Conservation (phyloP, 345 rosid species). For the Citrus reticulata region DNA sequence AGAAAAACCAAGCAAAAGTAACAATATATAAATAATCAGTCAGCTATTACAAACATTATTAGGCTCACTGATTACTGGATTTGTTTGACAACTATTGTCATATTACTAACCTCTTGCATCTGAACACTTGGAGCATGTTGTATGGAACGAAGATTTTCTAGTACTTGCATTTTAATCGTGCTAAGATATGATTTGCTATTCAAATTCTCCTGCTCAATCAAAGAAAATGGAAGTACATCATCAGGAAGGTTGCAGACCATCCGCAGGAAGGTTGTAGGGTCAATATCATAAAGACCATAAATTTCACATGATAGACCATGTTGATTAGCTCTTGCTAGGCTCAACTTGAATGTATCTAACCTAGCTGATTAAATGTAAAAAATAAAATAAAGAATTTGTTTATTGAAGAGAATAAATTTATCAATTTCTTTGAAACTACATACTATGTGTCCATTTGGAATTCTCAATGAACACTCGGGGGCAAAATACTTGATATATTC, state of each 20-base stretch:
- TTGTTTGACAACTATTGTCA: not conserved
- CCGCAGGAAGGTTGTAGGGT: not conserved
- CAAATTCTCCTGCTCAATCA: slow-evolving; percentile 70
- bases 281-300: not conserved
- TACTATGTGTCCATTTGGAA: slow-evolving; percentile 82
- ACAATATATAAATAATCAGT: not conserved
- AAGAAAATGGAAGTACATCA: slow-evolving; percentile 3
- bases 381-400: not conserved
- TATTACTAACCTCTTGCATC: slow-evolving; percentile 82
- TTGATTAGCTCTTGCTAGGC: not conserved
- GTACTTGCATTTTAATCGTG: slow-evolving; percentile 78
- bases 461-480: slow-evolving; percentile 81
- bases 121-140: slow-evolving; percentile 97
- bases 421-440: slow-evolving; percentile 15
- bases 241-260: not conserved
- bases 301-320: not conserved
- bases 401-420: not conserved
- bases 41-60: not conserved
- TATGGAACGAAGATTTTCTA: slow-evolving; percentile 83
- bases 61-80: not conserved
- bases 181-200: slow-evolving; percentile 87
- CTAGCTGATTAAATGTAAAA: slow-evolving; percentile 4
- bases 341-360: not conserved
- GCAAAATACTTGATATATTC: slow-evolving; percentile 82
- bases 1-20: not conserved